Evolutionary conservation across 2,329 filamentous ascomycete species (phyloP), one percentile per base, ranked within the genome.

Genomic region (Aspergillus brasiliensis): DNA sequence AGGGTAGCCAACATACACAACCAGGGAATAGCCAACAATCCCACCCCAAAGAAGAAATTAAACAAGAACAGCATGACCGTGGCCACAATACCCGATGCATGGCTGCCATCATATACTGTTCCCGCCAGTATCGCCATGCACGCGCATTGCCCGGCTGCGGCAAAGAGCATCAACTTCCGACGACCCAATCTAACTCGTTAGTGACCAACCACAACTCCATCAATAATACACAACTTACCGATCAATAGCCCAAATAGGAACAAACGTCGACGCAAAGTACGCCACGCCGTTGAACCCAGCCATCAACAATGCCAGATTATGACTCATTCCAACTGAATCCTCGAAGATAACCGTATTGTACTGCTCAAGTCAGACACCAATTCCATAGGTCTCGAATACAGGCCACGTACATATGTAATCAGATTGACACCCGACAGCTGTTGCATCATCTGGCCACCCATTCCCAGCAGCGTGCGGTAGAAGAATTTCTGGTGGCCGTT

Each of bases 121-220:
- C 77, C 78, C 2, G 80, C 78, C 8, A 82, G 71, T 2, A 82
- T 70, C 10, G 77, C 77, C 80, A 83, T 83, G 60, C 80, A 83
- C 52, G 66, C 69, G 58, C 75, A 79, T 70, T 85, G 83, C 1
- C 83, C 82, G 2, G 78, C 75, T 0, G 82, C 80, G 1, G 82
- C 81, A 67, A 82, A 86, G 69, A 87, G 80, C 80, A 88, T 84
- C 71, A 87, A 77, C 67, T 85, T 86, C 8, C 85, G 77, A 5
- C 85, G 80, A 17, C 85, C 85, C n/a, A 74, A 64, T 11, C 69
- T 71, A 28, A 2, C 0, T 3, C 38, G 40, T 63, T 56, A 63
- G 51, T 10, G 0, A 34, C 40, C 25, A 10, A 10, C 31, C 11
- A 15, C 1, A 34, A 23, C n/a, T 8, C 3, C 11, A 15, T 25